phyloP scores from a whole-genome alignment of 164 flowering plant genomes.

The Stephania japonica region DNA sequence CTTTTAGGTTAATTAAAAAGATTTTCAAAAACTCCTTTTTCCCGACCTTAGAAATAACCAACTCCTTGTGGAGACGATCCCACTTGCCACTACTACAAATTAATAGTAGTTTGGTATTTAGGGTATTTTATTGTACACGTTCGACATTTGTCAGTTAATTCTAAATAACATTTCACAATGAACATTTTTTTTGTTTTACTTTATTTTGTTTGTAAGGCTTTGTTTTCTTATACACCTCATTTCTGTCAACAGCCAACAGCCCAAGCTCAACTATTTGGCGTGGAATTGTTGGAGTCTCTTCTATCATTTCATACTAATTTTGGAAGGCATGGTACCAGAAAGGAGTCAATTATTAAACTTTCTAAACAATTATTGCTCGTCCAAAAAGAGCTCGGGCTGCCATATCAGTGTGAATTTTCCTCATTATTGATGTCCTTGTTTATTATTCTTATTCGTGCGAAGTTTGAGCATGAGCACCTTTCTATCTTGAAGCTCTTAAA shows the following conservation, averaged over 20 bases:
- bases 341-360: constrained; percentile 45
- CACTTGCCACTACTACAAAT: too few species aligned
- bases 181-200: not conserved
- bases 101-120: too few species aligned
- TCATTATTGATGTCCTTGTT: constrained; percentile 42
- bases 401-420: constrained; percentile 37
- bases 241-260: constrained; percentile 31
- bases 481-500: constrained; percentile 48
- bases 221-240: not conserved
- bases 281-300: constrained; percentile 52
- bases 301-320: constrained; percentile 36
- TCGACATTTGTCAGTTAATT: too few species aligned
- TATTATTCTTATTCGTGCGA: constrained; percentile 41
- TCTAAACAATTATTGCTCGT: constrained; percentile 40
- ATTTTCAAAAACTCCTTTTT: too few species aligned
- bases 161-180: not conserved
- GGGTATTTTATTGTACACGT: too few species aligned
- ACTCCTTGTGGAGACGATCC: too few species aligned
- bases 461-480: constrained; percentile 80
- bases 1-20: too few species aligned
- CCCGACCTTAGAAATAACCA: too few species aligned
- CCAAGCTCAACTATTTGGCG: constrained; percentile 51
- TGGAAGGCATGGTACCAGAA: constrained; percentile 24
- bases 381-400: constrained; percentile 60
- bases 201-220: constrained; percentile 6